Evolutionary conservation across 2,329 filamentous ascomycete species (phyloP).

Genomic region (Chaetomium sp.): DNA sequence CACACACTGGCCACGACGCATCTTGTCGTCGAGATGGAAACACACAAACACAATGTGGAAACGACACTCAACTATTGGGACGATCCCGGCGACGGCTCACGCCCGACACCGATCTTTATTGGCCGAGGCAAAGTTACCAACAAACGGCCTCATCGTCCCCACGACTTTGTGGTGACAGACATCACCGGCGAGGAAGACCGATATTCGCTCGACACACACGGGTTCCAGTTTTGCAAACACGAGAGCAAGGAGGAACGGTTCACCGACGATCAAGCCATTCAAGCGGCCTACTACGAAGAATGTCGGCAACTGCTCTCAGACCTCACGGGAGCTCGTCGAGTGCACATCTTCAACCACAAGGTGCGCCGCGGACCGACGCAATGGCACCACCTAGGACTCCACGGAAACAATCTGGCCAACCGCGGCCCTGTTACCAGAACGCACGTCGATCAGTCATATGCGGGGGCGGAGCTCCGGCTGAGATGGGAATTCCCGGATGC

Average conservation of each 20-base stretch:
- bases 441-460: conserved; percentile 25
- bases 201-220: conserved; percentile 37
- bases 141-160: conserved; percentile 27
- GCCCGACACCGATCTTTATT: conserved; percentile 2
- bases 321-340: conserved; percentile 26
- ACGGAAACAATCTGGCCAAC: conserved; percentile 44
- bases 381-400: conserved; percentile 59
- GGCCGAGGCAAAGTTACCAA: conserved; percentile 21
- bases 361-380: conserved; percentile 27
- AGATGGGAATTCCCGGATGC: conserved; percentile 14
- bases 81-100: conserved; percentile 2
- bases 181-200: conserved; percentile 34
- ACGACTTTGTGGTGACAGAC: conserved; percentile 37
- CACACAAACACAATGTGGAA: not conserved
- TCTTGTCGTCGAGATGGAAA: too few species aligned
- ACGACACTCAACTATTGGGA: conserved; percentile 10
- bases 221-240: conserved; percentile 34
- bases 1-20: too few species aligned
- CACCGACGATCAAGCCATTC: conserved; percentile 52
- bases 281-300: conserved; percentile 63
- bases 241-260: conserved; percentile 30
- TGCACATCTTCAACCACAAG: conserved; percentile 28
- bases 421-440: conserved; percentile 35
- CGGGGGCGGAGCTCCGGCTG: conserved; percentile 18
- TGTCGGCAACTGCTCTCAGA: conserved; percentile 58